Percentiles rank a stretch among this genome's conserved stretches.
Conservation (phyloP, 2,329 filamentous ascomycete species). For the Cylindrodendrum hubeiense region DNA sequence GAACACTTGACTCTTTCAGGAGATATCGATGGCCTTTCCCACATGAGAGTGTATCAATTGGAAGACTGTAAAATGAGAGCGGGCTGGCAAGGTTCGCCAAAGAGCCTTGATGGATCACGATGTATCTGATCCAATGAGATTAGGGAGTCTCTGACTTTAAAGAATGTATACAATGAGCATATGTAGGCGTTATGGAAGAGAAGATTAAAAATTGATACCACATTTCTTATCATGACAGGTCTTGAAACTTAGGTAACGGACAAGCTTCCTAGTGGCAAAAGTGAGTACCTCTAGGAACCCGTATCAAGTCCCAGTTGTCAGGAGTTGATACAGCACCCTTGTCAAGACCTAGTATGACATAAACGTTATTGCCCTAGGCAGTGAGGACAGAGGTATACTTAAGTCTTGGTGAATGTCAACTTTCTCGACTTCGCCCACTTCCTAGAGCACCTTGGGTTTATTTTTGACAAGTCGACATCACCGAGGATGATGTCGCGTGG, state of each 20-base stretch:
- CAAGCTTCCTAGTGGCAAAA: background rate
- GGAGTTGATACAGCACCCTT: too few relatives aligned
- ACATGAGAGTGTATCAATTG: background rate
- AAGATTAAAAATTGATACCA: background rate
- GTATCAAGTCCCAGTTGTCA: background rate
- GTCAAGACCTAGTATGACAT: too few relatives aligned
- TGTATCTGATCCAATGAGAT: background rate
- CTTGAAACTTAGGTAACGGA: background rate
- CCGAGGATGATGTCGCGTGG: too few relatives aligned
- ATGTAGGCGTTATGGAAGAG: background rate
- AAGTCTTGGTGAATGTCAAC: too few relatives aligned
- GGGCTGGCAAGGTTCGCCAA: background rate
- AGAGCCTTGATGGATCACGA: background rate
- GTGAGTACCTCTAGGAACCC: background rate
- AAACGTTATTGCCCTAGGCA: too few relatives aligned
- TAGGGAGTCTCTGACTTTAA: background rate
- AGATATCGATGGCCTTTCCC: background rate
- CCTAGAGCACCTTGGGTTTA: too few relatives aligned
- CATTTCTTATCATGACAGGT: conserved; percentile 11
- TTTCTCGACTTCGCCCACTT: too few relatives aligned
- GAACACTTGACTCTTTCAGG: background rate
- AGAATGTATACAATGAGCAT: conserved; percentile 3
- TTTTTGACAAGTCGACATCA: too few relatives aligned
- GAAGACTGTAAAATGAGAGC: background rate
- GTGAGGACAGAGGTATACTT: too few relatives aligned